Conservation (phyloP, 192 early-diverging fungal genomes). For the Podila minutissima region DNA sequence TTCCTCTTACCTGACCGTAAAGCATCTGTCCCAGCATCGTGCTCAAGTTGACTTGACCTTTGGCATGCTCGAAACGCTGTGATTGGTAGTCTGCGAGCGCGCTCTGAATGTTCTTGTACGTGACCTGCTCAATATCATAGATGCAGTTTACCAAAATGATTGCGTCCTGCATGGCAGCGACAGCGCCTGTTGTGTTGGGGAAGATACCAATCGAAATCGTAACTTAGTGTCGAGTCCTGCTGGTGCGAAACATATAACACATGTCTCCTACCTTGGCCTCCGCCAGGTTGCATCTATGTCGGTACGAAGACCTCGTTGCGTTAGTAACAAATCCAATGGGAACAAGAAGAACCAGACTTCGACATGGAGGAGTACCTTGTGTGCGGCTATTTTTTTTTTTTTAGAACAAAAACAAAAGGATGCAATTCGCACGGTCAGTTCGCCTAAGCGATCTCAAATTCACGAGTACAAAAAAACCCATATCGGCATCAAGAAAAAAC, state of each 20-base stretch:
- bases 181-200: background rate
- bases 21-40: background rate
- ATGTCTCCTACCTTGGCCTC: background rate
- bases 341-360: background rate
- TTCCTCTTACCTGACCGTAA: background rate
- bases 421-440: no score
- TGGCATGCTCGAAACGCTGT: background rate
- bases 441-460: no score
- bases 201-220: background rate
- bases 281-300: slow-evolving; percentile 7
- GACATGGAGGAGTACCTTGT: slow-evolving; percentile 3
- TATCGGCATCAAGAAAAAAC: background rate
- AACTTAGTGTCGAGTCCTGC: background rate
- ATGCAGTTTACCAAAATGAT: slow-evolving; percentile 2
- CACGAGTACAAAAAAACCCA: no score
- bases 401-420: no score
- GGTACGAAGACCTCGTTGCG: background rate
- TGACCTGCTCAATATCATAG: slow-evolving; percentile 5
- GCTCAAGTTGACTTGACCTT: background rate
- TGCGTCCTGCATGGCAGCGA: slow-evolving; percentile 13
- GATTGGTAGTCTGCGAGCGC: background rate
- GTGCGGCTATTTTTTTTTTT: background rate
- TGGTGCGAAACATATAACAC: no score
- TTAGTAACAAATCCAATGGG: background rate
- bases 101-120: background rate